Percentiles rank a stretch among this genome's conserved stretches.
Evolutionary conservation across 2,329 filamentous ascomycete species (phyloP).

Genomic region (Cladosporium sp.): DNA sequence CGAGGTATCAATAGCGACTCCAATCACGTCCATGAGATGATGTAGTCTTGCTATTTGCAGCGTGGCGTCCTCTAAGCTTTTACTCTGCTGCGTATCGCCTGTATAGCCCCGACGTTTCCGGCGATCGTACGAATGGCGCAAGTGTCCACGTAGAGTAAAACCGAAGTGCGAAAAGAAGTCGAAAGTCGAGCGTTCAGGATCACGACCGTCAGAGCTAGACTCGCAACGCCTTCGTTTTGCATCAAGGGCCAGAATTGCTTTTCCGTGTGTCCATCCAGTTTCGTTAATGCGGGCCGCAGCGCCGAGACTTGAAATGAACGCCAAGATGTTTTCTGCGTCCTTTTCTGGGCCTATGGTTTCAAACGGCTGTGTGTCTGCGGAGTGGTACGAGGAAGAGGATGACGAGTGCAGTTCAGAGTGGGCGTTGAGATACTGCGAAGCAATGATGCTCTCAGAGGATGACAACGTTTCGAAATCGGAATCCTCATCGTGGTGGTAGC

Average conservation of each 20-base stretch:
- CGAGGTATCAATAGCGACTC: neutral
- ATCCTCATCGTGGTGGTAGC: neutral
- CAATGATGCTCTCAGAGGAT: neutral
- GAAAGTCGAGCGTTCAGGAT: neutral
- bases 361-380: neutral
- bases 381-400: neutral
- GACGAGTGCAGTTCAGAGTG: neutral
- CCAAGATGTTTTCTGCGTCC: neutral
- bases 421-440: neutral
- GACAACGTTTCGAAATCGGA: neutral
- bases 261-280: conserved; percentile 1
- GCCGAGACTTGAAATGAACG: conserved; percentile 5
- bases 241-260: neutral
- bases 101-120: neutral
- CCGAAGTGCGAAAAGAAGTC: conserved; percentile 9
- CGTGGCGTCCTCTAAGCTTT: neutral
- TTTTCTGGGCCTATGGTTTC: neutral
- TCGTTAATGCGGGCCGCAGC: neutral
- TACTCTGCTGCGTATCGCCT: neutral
- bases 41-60: neutral
- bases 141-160: neutral
- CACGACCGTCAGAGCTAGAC: neutral
- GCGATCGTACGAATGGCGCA: neutral
- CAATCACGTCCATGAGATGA: neutral
- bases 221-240: neutral